Conservation (phyloP, 73 alveolate species). For the Urostyla sp. region DNA sequence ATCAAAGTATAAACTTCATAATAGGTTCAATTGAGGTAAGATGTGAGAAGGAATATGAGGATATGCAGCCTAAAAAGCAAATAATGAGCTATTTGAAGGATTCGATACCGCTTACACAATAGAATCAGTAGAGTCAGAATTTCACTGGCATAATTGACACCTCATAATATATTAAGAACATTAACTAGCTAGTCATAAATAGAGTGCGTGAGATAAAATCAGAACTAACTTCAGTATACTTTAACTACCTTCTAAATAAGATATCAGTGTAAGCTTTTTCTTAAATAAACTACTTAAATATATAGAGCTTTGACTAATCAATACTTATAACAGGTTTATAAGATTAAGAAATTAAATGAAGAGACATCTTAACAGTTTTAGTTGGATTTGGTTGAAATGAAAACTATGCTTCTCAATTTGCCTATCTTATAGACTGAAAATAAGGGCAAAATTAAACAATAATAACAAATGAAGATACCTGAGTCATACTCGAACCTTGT, state of each 20-base stretch:
- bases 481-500: constrained; percentile 28
- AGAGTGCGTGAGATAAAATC: constrained; percentile 30
- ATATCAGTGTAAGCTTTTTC: constrained; percentile 1
- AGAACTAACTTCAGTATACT: constrained; percentile 25
- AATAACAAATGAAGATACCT: not conserved
- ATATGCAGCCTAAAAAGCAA: no score
- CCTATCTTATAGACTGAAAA: constrained; percentile 18
- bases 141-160: constrained; percentile 50
- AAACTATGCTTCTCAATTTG: constrained; percentile 19
- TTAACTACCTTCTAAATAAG: constrained; percentile 32
- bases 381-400: constrained; percentile 49
- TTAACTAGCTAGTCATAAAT: not conserved
- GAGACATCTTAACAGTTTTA: constrained; percentile 48
- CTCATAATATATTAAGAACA: not conserved
- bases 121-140: no score
- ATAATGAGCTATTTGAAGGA: no score
- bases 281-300: not conserved
- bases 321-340: constrained; percentile 29
- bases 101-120: no score
- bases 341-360: constrained; percentile 53
- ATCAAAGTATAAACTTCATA: constrained; percentile 4
- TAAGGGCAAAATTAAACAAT: not conserved
- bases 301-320: constrained; percentile 27
- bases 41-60: constrained; percentile 12
- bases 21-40: constrained; percentile 44